phyloP scores from a whole-genome alignment of 495 filamentous ascomycete genomes.

The Terfezia boudieri region DNA sequence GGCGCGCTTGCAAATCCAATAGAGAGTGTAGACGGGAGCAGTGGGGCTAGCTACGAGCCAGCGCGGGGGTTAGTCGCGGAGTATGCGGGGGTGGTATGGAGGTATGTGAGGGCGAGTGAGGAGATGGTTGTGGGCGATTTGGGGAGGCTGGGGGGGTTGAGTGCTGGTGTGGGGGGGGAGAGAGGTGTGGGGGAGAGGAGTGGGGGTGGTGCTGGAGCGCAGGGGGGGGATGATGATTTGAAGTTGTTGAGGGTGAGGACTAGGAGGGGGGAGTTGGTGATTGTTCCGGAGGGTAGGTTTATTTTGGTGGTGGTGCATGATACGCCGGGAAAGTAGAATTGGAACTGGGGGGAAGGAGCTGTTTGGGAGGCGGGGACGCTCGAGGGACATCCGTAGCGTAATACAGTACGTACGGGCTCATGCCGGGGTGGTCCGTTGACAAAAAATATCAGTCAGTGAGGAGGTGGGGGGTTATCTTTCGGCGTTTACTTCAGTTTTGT shows the following conservation, averaged over 20 bases:
- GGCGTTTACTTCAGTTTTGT: too few relatives aligned
- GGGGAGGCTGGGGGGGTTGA: neutral
- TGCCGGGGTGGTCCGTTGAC: too few relatives aligned
- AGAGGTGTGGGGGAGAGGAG: neutral
- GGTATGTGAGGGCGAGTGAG: neutral
- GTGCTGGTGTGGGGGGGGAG: neutral
- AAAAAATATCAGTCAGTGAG: too few relatives aligned
- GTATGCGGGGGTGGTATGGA: neutral
- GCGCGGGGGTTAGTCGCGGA: too few relatives aligned
- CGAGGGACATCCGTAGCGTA: neutral
- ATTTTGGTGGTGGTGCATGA: constrained; percentile 18
- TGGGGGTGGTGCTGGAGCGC: too few relatives aligned
- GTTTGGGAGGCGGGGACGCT: neutral
- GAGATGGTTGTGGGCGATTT: neutral
- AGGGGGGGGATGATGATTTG: constrained; percentile 11
- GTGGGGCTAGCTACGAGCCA: neutral
- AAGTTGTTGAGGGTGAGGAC: constrained; percentile 18
- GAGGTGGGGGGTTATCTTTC: too few relatives aligned
- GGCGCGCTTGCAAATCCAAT: too few relatives aligned
- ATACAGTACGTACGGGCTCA: too few relatives aligned
- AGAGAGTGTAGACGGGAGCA: neutral
- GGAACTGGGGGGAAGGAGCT: neutral
- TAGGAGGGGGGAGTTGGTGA: constrained; percentile 35
- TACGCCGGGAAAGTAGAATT: constrained; percentile 7
- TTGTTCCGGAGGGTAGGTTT: constrained; percentile 22